phyloP scores from a whole-genome alignment of 192 early-diverging fungal genomes.

The Podila minutissima region DNA sequence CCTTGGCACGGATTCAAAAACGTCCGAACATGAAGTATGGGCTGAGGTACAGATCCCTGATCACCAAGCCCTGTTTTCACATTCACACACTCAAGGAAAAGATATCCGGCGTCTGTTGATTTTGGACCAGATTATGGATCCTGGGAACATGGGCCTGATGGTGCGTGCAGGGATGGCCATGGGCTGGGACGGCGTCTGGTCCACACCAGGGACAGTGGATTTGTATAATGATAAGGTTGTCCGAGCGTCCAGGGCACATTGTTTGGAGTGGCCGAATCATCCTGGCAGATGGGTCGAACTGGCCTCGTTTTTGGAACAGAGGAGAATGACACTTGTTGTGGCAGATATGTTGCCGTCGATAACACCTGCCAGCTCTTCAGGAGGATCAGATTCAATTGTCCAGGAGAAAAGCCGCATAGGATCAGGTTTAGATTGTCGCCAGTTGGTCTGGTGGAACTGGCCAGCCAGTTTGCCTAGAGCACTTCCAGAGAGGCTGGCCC shows the following conservation, averaged over 20 bases:
- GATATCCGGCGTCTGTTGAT: conserved; percentile 46
- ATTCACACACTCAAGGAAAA: conserved; percentile 1
- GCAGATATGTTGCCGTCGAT: conserved; percentile 58
- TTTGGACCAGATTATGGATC: conserved; percentile 56
- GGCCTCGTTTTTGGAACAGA: conserved; percentile 10
- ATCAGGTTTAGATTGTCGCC: background rate
- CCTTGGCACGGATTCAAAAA: conserved; percentile 55
- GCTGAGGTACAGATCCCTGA: conserved; percentile 58
- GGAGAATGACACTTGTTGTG: conserved; percentile 47
- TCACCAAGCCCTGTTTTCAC: conserved; percentile 5
- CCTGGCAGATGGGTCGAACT: conserved; percentile 20
- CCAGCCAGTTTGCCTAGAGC: conserved; percentile 10
- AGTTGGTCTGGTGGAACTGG: conserved; percentile 50
- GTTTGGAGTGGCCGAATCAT: conserved; percentile 49
- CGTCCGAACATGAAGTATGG: conserved; percentile 54
- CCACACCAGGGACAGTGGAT: conserved; percentile 54
- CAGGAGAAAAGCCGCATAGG: too few species aligned
- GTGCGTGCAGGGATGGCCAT: conserved; percentile 58
- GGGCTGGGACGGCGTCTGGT: conserved; percentile 53
- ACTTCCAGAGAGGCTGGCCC: conserved; percentile 46
- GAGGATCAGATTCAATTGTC: background rate
- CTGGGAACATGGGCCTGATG: conserved; percentile 57
- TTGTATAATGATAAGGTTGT: conserved; percentile 59
- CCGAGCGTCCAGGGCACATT: conserved; percentile 53
- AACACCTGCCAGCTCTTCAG: background rate